Base-by-base conservation (phyloP, 2,329 filamentous ascomycete species). In the Aspergillus clavatus region DNA sequence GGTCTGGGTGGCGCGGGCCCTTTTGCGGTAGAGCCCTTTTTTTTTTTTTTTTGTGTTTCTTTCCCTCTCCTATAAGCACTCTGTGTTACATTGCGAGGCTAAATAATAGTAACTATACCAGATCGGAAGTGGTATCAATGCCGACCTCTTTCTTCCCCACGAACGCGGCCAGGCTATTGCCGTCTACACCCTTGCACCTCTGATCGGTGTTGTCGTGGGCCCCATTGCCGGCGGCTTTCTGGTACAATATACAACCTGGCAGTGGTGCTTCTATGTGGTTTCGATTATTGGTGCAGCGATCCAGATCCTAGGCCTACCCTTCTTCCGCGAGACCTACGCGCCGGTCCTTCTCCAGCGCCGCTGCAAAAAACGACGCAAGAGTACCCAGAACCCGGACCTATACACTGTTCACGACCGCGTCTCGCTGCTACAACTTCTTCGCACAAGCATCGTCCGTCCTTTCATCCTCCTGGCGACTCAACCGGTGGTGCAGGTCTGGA, bases 251-350 rank as follows among this genome's bases (percentile, higher is more conserved):
- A 78, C 75, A 4, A 80, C 75, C 1, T 89, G 85, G 85, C 75
- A 83, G 27, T 89, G 85, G 85, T 78, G 80, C 5, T 89, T 87
- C 67, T 86, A 77, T 67, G 73, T 79, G 0, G 83, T 81, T 0
- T 79, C 80, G 1, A 82, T 86, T 43, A 71, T 72, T 19, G 79
- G 80, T 44, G 82, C 72, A 1, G 49, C 78, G 7, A 76, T 87
- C 35, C 82, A 86, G 58, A 47, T 74, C 5, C 65, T 75, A 7
- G 83, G 83, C 4, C 61, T 86, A 38, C 75, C 82, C 58, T 75
- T 82, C 50, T 70, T 82, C 1, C 73, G 74, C 43, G 84, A 86
- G 60, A 85, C 82, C 1, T 86, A 86, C 60, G 77, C 75, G 0
- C 81, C 82, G 0, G 77, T 78, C n/a, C 72, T 89, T 2, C 73